phyloP scores from a whole-genome alignment of 2,329 filamentous ascomycete species.

The Claviceps citrina region DNA sequence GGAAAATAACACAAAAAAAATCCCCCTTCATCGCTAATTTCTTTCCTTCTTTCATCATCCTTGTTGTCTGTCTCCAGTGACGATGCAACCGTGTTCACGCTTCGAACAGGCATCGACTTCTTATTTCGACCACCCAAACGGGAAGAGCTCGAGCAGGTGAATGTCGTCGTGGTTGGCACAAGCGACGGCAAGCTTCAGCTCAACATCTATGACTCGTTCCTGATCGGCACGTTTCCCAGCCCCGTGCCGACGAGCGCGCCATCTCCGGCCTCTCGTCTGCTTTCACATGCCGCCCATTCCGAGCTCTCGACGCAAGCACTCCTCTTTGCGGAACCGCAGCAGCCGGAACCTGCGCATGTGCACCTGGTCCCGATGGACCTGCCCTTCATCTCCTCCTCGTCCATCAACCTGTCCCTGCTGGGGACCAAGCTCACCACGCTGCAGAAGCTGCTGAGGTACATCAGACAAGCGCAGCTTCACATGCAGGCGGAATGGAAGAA shows the following conservation, averaged over 20 bases:
- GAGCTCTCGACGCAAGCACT: constrained; percentile 63
- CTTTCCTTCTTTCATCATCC: not conserved
- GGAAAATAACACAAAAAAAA: too few species aligned
- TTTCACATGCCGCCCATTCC: constrained; percentile 55
- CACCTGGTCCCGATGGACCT: constrained; percentile 64
- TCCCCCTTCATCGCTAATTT: not conserved
- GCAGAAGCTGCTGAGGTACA: constrained; percentile 73
- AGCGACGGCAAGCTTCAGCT: constrained; percentile 57
- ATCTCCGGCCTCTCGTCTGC: constrained; percentile 20
- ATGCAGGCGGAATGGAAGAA: constrained; percentile 74
- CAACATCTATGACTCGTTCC: constrained; percentile 73
- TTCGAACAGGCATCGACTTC: constrained; percentile 51
- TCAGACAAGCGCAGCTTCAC: constrained; percentile 64
- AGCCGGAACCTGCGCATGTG: constrained; percentile 18
- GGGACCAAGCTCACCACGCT: constrained; percentile 77
- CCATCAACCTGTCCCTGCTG: constrained; percentile 67
- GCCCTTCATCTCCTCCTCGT: constrained; percentile 64
- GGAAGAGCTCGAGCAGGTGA: constrained; percentile 57
- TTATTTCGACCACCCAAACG: constrained; percentile 48
- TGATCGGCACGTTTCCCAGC: constrained; percentile 51
- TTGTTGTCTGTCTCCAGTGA: constrained; percentile 18
- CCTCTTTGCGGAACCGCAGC: constrained; percentile 32
- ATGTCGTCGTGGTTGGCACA: constrained; percentile 63
- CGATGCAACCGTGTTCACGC: constrained; percentile 51
- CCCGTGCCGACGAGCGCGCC: constrained; percentile 21